A percentile compares a stretch with the other conserved stretches of the same genome.
Conservation (phyloP, 1,284 basidiomycete species). For the Clitocybe nebularis region DNA sequence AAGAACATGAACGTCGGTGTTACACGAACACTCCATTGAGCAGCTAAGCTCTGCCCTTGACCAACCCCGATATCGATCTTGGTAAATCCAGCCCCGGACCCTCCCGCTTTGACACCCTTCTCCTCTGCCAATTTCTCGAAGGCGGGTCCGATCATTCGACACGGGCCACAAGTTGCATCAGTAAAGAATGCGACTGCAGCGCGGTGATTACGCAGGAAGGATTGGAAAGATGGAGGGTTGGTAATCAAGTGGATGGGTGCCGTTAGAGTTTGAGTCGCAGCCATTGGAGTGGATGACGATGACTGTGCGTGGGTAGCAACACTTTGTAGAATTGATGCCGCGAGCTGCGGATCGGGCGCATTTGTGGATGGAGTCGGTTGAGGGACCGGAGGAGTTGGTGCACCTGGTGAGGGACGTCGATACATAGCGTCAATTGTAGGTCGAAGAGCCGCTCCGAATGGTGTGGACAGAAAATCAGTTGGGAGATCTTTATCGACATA, state of each 20-base stretch:
- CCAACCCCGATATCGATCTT: constrained; percentile 79
- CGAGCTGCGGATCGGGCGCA: constrained; percentile 45
- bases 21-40: constrained; percentile 64
- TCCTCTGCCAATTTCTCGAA: constrained; percentile 43
- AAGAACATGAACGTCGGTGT: constrained; percentile 89
- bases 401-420: constrained; percentile 45
- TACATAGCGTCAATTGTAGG: constrained; percentile 91
- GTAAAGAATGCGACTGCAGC: constrained; percentile 49
- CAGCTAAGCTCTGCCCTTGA: constrained; percentile 55
- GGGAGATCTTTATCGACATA: constrained; percentile 61
- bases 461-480: constrained; percentile 85
- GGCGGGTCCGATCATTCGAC: constrained; percentile 43
- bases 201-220: constrained; percentile 37
- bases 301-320: constrained; percentile 47
- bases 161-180: constrained; percentile 40
- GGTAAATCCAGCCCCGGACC: constrained; percentile 61
- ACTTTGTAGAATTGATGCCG: constrained; percentile 59
- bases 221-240: constrained; percentile 41
- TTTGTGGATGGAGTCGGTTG: constrained; percentile 27
- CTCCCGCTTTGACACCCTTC: constrained; percentile 34
- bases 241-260: constrained; percentile 54
- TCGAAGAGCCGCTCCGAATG: constrained; percentile 81
- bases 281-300: constrained; percentile 21
- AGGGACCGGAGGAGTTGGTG: constrained; percentile 31
- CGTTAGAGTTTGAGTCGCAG: constrained; percentile 47